Base-by-base conservation (phyloP, 441 rosid genomes). In the Melastoma candidum region DNA sequence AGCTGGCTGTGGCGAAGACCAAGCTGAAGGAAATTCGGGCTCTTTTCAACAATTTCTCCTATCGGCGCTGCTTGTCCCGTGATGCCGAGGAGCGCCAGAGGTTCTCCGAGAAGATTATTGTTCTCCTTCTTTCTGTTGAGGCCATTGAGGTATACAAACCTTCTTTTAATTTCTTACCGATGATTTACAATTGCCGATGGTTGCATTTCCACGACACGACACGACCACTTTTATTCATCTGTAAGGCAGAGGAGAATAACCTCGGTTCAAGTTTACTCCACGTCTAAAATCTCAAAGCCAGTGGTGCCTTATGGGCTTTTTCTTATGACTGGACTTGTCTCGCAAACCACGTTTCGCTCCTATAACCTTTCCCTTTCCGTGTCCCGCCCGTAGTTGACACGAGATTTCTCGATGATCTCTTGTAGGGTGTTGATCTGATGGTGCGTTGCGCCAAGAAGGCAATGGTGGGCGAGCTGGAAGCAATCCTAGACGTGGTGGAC, bases 61-160 rank as follows among this genome's bases (percentile, higher is more conserved):
- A 84, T 66, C 86, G 97, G 14, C 79, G 80, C 25, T 74, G 73
- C 44, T 60, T 93, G 26, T 58, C 82, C 52, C 86, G 71, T 22
- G 85, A 84, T 61, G 84, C 88, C 7, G 99, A 69, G 78, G 97
- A 93, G 70, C 77, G 79, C 26, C 93, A 86, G 63, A 81, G 79
- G 60, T 84, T 93, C 56, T 69, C 83, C 2, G 95, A 89, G 53
- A 84, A 66, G 70, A 86, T 89, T 43, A 89, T 93, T 55, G 96
- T 93, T 12, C 77, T 89, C 65, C 96, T 93, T 22, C 97, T 89
- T 29, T 84, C 97, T 0, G 90, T 84, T 62, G 99, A 86, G 68
- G 87, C 90, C 74, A 83, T 86, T 63, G 96, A 93, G 97, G 99
- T 93, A 84, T 32, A 63, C 10, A 26, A 7, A 1, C 49, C 39